phyloP scores from a whole-genome alignment of 176 grass and related monocot species.

The Hsuehochloa calcarea region DNA sequence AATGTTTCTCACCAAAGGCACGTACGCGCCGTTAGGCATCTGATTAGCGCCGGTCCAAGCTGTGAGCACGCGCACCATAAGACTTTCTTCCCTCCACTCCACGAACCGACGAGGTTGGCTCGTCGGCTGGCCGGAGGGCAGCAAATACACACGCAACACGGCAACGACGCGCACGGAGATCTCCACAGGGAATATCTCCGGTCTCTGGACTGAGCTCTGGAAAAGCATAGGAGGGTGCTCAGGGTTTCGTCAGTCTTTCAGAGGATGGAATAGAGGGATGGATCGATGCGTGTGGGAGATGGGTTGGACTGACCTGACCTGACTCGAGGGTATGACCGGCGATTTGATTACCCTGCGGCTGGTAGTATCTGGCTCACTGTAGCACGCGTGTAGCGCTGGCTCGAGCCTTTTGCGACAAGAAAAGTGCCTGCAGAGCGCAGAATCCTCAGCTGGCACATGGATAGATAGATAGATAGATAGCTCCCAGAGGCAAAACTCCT shows the following conservation, averaged over 20 bases:
- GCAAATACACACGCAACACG: background rate
- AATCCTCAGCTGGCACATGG: background rate
- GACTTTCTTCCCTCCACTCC: background rate
- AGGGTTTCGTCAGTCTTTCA: background rate
- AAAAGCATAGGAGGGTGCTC: background rate
- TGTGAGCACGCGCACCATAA: background rate
- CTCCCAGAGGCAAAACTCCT: conserved; percentile 25
- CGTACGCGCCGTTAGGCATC: background rate
- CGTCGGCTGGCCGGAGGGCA: too few species aligned
- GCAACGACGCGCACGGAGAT: background rate
- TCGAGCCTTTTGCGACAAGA: conserved; percentile 16
- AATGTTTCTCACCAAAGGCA: background rate
- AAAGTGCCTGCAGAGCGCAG: conserved; percentile 28
- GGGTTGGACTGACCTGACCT: conserved; percentile 15
- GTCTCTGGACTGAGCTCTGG: background rate
- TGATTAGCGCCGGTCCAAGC: background rate
- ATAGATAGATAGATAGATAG: background rate
- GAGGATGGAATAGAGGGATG: background rate
- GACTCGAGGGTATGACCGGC: background rate
- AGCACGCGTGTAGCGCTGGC: background rate
- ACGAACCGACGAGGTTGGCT: background rate
- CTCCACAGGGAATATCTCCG: background rate
- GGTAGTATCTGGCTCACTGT: background rate
- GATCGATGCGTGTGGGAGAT: conserved; percentile 34
- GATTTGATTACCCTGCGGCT: conserved; percentile 9